These are phyloP conservation scores for Syzygium oleosum DNA, from an alignment of 345 rosid genomes.

Conservation along the genomic window DNA sequence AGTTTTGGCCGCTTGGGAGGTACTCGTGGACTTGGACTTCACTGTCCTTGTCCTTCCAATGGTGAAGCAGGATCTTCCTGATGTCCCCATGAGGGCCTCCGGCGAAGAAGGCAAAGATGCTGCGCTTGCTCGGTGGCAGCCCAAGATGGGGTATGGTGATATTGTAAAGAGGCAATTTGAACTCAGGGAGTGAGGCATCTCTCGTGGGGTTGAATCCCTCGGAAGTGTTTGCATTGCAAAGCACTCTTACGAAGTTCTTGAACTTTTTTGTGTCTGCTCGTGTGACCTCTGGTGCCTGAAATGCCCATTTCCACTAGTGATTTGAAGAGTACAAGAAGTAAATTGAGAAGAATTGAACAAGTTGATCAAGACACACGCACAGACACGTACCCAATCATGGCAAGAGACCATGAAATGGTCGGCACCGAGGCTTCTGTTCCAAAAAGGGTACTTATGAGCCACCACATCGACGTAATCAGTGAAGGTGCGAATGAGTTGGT, in stretches of 20 bases:
- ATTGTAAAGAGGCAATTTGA: conserved; percentile 6
- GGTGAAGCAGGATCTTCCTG: conserved; percentile 15
- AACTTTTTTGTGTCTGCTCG: conserved; percentile 7
- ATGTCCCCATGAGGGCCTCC: conserved; percentile 38
- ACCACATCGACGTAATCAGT: conserved; percentile 3
- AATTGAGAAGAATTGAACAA: not conserved
- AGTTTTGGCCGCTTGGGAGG: conserved; percentile 17
- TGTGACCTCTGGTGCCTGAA: conserved; percentile 36
- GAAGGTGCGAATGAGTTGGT: not conserved
- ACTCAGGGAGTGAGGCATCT: conserved; percentile 41
- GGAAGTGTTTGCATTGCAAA: conserved; percentile 44
- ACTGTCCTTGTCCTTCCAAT: conserved; percentile 34
- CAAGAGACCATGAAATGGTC: conserved; percentile 17
- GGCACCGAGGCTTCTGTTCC: conserved; percentile 12
- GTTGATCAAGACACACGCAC: not conserved
- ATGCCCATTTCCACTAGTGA: not conserved
- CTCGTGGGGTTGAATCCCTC: conserved; percentile 37
- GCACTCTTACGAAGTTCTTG: conserved; percentile 30
- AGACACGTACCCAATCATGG: conserved; percentile 8
- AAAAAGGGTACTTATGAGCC: conserved; percentile 7
- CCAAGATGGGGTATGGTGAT: conserved; percentile 11
- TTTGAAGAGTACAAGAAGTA: not conserved
- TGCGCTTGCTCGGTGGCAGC: conserved; percentile 4
- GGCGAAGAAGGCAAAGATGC: conserved; percentile 41
- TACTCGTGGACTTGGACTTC: conserved; percentile 39